Percentiles rank a stretch among this genome's conserved stretches.
phyloP scores from a whole-genome alignment of 2,329 filamentous ascomycete genomes.

The Aspergillus sp. region DNA sequence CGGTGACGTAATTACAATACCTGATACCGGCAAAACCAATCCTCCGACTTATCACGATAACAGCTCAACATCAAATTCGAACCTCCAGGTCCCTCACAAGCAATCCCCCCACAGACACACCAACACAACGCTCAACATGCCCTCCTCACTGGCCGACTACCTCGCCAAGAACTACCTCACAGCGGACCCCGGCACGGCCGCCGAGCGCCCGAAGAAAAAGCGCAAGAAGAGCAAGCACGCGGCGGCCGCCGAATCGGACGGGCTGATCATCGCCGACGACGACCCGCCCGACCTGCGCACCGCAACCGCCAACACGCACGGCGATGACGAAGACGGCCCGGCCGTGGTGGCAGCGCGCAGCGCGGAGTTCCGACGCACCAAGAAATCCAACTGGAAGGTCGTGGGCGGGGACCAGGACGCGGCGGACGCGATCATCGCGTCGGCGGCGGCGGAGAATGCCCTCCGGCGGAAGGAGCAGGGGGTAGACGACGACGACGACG shows the following conservation, averaged over 20 bases:
- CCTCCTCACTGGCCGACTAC: conserved; percentile 69
- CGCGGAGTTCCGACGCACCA: conserved; percentile 66
- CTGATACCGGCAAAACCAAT: conserved; percentile 6
- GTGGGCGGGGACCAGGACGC: conserved; percentile 58
- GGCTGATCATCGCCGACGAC: conserved; percentile 43
- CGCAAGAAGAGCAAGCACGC: conserved; percentile 53
- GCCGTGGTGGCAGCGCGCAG: conserved; percentile 26
- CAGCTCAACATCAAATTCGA: no score
- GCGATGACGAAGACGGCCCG: conserved; percentile 40
- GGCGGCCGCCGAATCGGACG: conserved; percentile 39
- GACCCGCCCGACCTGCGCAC: conserved; percentile 38
- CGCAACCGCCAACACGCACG: conserved; percentile 16
- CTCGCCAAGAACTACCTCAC: conserved; percentile 89
- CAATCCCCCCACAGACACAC: neutral
- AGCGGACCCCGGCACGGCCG: conserved; percentile 47
- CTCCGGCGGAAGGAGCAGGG: conserved; percentile 45
- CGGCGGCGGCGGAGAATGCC: conserved; percentile 66
- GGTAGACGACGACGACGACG: conserved; percentile 25
- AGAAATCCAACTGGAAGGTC: conserved; percentile 79
- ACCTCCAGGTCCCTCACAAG: neutral
- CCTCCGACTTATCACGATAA: conserved; percentile 6
- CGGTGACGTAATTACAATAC: neutral
- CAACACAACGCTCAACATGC: conserved; percentile 43
- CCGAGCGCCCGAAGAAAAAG: conserved; percentile 55
- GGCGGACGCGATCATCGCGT: conserved; percentile 76